Evolutionary conservation across 768 basidiomycete species (phyloP).

Genomic region (Mycena albidolilacea): DNA sequence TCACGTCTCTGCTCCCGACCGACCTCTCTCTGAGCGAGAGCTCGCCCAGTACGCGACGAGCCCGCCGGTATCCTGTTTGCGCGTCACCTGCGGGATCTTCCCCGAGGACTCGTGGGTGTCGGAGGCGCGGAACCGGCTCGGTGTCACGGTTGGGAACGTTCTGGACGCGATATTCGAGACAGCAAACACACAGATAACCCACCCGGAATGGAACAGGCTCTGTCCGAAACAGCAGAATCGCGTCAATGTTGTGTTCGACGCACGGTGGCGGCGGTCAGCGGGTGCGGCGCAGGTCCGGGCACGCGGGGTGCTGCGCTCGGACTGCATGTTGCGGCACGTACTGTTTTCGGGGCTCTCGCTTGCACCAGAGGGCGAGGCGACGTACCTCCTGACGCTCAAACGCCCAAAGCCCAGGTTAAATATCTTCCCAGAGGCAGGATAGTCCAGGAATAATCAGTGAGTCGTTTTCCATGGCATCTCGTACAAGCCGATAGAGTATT

Average conservation of each 20-base stretch:
- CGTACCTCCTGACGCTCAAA: slow-evolving; percentile 65
- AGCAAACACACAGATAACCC: slow-evolving; percentile 55
- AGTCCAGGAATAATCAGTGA: slow-evolving; percentile 25
- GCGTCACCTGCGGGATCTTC: slow-evolving; percentile 63
- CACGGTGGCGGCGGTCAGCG: slow-evolving; percentile 59
- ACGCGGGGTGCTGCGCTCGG: slow-evolving; percentile 63
- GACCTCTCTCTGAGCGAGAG: slow-evolving; percentile 48
- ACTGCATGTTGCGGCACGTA: slow-evolving; percentile 64
- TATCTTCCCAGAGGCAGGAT: no score
- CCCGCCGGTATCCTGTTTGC: slow-evolving; percentile 56
- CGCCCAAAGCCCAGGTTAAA: slow-evolving; percentile 39
- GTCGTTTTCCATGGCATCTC: slow-evolving; percentile 49
- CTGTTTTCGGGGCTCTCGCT: slow-evolving; percentile 67
- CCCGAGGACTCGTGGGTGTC: slow-evolving; percentile 58
- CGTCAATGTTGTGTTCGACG: slow-evolving; percentile 58
- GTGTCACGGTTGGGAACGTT: slow-evolving; percentile 69
- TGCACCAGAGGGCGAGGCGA: slow-evolving; percentile 52
- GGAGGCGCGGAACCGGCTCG: slow-evolving; percentile 54
- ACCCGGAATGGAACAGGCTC: slow-evolving; percentile 60
- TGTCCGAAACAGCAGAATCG: slow-evolving; percentile 59
- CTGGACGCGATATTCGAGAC: slow-evolving; percentile 59
- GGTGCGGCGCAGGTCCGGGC: slow-evolving; percentile 53
- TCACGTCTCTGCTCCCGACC: slow-evolving; percentile 43
- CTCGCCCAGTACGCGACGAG: slow-evolving; percentile 59
- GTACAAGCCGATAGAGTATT: slow-evolving; percentile 55